Evolutionary conservation across 768 basidiomycete species (phyloP).

Genomic region (Tulasnella sp.): DNA sequence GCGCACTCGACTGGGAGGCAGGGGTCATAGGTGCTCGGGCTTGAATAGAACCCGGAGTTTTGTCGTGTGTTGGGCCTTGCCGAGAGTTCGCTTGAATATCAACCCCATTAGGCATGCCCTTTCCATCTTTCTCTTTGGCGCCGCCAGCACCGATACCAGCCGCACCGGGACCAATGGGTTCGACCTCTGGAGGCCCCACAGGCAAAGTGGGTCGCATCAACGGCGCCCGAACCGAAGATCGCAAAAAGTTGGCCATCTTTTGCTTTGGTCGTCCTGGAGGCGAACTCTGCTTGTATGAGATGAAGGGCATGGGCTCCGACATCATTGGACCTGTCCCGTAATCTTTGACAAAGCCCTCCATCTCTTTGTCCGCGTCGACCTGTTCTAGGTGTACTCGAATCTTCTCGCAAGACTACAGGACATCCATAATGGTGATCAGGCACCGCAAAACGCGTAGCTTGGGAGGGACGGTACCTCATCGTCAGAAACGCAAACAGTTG

Average conservation of each 20-base stretch:
- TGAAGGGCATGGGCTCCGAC: conserved; percentile 81
- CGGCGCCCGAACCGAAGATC: conserved; percentile 42
- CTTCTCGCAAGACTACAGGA: conserved; percentile 79
- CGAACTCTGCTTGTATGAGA: conserved; percentile 60
- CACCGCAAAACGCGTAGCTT: neutral
- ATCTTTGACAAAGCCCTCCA: conserved; percentile 82
- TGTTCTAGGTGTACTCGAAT: conserved; percentile 82
- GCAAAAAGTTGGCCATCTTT: conserved; percentile 55
- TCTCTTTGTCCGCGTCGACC: conserved; percentile 81
- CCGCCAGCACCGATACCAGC: conserved; percentile 69
- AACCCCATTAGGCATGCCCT: neutral
- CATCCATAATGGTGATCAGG: neutral
- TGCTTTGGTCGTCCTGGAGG: conserved; percentile 52
- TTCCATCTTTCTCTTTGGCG: neutral
- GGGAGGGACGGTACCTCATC: conserved; percentile 66
- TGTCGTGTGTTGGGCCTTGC: neutral
- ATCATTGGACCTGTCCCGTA: conserved; percentile 87
- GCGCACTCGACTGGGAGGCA: conserved; percentile 5
- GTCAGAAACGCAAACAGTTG: conserved; percentile 89
- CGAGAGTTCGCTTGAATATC: neutral
- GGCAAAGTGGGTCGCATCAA: conserved; percentile 37
- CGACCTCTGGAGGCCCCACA: conserved; percentile 42
- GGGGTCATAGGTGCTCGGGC: neutral
- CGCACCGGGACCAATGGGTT: conserved; percentile 49
- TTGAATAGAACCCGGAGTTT: neutral